Conservation (phyloP, 768 basidiomycete species). For the Hericium rajendrae region DNA sequence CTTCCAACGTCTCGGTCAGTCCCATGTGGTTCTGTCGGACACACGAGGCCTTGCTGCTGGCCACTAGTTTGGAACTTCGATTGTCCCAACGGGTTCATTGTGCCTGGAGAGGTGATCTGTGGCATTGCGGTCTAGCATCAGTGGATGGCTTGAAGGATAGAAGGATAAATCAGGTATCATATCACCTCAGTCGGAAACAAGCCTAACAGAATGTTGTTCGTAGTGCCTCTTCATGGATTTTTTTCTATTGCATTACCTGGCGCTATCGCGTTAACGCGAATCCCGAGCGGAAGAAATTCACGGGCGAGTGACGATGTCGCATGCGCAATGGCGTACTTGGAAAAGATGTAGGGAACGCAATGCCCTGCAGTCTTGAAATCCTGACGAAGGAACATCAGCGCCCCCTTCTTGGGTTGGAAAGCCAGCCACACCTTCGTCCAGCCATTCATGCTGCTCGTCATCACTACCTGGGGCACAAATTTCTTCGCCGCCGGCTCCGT, state of each 20-base stretch:
- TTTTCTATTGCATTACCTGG: slow-evolving; percentile 18
- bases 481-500: slow-evolving; percentile 19
- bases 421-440: slow-evolving; percentile 35
- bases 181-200: background rate
- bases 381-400: slow-evolving; percentile 14
- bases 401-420: too few species aligned
- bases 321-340: slow-evolving; percentile 39
- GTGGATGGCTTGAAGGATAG: background rate
- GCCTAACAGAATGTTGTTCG: slow-evolving; percentile 7
- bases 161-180: background rate
- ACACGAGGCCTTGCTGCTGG: background rate
- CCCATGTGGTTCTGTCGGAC: background rate
- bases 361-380: slow-evolving; percentile 16
- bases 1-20: background rate
- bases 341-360: slow-evolving; percentile 37
- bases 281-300: slow-evolving; percentile 37
- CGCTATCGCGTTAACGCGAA: slow-evolving; percentile 42
- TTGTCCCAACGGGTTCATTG: background rate
- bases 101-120: background rate
- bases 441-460: slow-evolving; percentile 44
- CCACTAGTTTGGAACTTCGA: background rate
- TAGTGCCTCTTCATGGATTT: background rate
- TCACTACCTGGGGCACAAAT: slow-evolving; percentile 38
- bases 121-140: background rate
- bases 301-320: slow-evolving; percentile 37